A percentile compares a stretch with the other conserved stretches of the same genome.
These are phyloP conservation scores for Mucor irregularis DNA, from an alignment of 371 early-diverging fungal genomes.

Conservation along the genomic window DNA sequence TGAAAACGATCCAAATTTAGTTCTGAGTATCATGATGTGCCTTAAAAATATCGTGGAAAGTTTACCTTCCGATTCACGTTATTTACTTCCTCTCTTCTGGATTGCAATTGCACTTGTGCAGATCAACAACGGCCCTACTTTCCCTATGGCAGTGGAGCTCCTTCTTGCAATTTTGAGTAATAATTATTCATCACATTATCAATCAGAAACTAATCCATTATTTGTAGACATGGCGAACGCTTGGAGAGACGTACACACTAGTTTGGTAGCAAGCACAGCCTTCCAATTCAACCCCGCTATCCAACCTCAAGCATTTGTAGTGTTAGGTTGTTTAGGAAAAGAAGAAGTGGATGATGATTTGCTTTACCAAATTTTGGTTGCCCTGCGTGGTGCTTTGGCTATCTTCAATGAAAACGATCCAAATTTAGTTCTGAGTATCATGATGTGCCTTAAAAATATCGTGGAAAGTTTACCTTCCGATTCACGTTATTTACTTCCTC, in stretches of 20 bases:
- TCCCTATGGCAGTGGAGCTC: conserved; percentile 71
- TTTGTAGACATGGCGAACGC: conserved; percentile 69
- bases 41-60: conserved; percentile 85
- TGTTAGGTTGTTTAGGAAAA: conserved; percentile 84
- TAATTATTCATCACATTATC: neutral
- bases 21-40: conserved; percentile 85
- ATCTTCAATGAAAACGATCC: conserved; percentile 82
- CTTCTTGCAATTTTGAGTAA: too few relatives aligned
- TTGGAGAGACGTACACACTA: conserved; percentile 91
- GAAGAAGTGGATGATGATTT: conserved; percentile 88
- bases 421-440: conserved; percentile 78
- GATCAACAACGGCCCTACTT: conserved; percentile 80
- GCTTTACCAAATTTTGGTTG: conserved; percentile 86
- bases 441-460: conserved; percentile 88
- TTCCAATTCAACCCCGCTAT: conserved; percentile 93
- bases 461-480: conserved; percentile 80
- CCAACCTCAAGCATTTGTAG: conserved; percentile 93
- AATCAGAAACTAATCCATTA: neutral
- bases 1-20: conserved; percentile 76
- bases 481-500: conserved; percentile 73
- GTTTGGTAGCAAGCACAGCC: conserved; percentile 85
- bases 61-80: conserved; percentile 76
- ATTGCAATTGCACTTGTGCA: conserved; percentile 83
- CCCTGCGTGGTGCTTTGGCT: conserved; percentile 81
- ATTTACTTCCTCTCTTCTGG: conserved; percentile 87